Percentiles rank a stretch among this genome's conserved stretches.
These are phyloP conservation scores for Chaetomiaceae sp. DNA, from an alignment of 2,329 filamentous ascomycete species.

Conservation along the genomic window DNA sequence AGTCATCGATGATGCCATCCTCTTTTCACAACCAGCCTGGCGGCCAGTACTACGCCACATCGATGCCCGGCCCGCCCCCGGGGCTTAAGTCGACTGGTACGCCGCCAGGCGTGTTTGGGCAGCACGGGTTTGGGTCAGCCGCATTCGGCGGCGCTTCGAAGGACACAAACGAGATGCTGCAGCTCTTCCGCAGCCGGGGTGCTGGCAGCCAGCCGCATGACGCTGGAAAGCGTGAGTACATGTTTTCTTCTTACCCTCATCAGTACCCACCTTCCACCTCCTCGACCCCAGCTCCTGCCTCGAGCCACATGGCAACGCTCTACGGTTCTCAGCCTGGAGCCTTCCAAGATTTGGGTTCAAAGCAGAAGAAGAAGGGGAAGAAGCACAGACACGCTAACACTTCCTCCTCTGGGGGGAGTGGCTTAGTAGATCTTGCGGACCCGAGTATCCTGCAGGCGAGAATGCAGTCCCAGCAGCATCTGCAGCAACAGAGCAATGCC, in stretches of 20 bases:
- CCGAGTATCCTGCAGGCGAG: slow-evolving; percentile 98
- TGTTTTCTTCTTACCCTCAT: slow-evolving; percentile 87
- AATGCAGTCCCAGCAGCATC: slow-evolving; percentile 58
- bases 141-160: slow-evolving; percentile 67
- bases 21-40: slow-evolving; percentile 56
- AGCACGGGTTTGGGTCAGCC: slow-evolving; percentile 75
- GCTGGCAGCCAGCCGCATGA: slow-evolving; percentile 71
- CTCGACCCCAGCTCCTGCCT: slow-evolving; percentile 82
- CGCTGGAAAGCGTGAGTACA: slow-evolving; percentile 96
- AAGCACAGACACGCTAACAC: slow-evolving; percentile 99
- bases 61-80: slow-evolving; percentile 88
- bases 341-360: slow-evolving; percentile 87
- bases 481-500: slow-evolving; percentile 75
- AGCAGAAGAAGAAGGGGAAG: slow-evolving; percentile 99
- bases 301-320: slow-evolving; percentile 85
- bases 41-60: slow-evolving; percentile 74
- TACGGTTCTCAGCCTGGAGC: slow-evolving; percentile 81
- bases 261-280: slow-evolving; percentile 78
- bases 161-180: slow-evolving; percentile 71
- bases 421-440: slow-evolving; percentile 99
- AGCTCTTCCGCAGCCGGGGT: slow-evolving; percentile 65
- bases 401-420: slow-evolving; percentile 99
- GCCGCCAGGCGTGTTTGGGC: slow-evolving; percentile 90
- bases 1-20: slow-evolving; percentile 79
- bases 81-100: slow-evolving; percentile 93